These are phyloP conservation scores for Castanea mollissima DNA, from an alignment of 306 rosid genomes.

Conservation along the genomic window DNA sequence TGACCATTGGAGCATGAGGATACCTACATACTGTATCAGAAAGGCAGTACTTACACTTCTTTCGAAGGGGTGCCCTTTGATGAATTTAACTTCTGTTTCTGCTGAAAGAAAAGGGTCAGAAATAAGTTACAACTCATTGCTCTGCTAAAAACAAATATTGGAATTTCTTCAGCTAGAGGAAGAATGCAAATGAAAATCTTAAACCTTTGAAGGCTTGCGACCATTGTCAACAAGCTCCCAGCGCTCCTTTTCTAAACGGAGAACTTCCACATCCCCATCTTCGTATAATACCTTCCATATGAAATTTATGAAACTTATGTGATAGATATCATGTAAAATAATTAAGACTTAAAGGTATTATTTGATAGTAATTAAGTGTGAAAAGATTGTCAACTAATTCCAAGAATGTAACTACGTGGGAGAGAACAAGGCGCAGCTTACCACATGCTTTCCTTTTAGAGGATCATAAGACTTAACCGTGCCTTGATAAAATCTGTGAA, in stretches of 20 bases:
- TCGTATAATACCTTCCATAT: slow-evolving; percentile 65
- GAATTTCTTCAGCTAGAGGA: slow-evolving; percentile 18
- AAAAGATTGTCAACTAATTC: slow-evolving; percentile 7
- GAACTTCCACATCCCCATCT: slow-evolving; percentile 69
- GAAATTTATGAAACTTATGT: slow-evolving; percentile 21
- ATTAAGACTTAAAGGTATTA: not conserved
- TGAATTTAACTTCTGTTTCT: slow-evolving; percentile 64
- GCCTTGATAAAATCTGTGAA: slow-evolving; percentile 83
- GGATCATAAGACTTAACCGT: slow-evolving; percentile 82
- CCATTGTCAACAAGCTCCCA: slow-evolving; percentile 56
- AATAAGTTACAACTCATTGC: slow-evolving; percentile 14
- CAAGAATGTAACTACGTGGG: slow-evolving; percentile 8
- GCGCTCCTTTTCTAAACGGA: slow-evolving; percentile 53
- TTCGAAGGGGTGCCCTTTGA: slow-evolving; percentile 45
- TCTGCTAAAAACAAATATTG: slow-evolving; percentile 21
- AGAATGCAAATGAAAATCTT: slow-evolving; percentile 14
- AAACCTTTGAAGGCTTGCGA: slow-evolving; percentile 52
- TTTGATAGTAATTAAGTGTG: not conserved
- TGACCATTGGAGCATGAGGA: not conserved
- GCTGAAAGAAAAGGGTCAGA: slow-evolving; percentile 33
- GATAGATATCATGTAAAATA: slow-evolving; percentile 14
- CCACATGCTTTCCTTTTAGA: slow-evolving; percentile 86
- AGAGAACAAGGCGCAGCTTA: slow-evolving; percentile 42
- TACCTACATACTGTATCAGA: slow-evolving; percentile 2
- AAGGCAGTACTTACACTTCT: slow-evolving; percentile 55